Base-by-base conservation (phyloP, 768 basidiomycete species). In the Psilocybe cyanescens region DNA sequence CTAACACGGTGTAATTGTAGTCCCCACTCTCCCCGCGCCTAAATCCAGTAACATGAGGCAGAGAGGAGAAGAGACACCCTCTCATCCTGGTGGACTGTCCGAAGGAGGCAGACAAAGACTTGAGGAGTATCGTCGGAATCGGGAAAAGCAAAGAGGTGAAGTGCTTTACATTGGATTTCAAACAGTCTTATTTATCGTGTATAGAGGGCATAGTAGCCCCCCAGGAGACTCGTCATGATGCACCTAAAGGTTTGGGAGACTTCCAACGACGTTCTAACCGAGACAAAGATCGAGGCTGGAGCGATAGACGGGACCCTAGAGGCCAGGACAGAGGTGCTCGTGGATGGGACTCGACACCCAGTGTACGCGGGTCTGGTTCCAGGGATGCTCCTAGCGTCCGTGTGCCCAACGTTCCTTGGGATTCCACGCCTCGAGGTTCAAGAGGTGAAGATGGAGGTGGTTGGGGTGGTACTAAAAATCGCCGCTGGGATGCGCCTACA, bases 181-280 rank as follows among this genome's bases (percentile, higher is more conserved):
- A 63, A 17, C 30, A 56, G 16, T 8, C 59, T 35, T 51, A 59
- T 55, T 61, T 52, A 60, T 52, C 17, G 28, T 14, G 39, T 60
- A 9, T 65, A 92, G 92, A 93, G 78, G 92, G 92, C n/a, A 86
- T 93, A 30, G 75, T 79, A 1, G 88, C 87, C 3, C 74, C 76
- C 8, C 83, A 86, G 28, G 87, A 86, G 61, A 81, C 75, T 46
- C 77, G 83, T 50, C 71, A 72, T 12, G 85, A 90, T 62, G 87
- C 73, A 7, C 88, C 88, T 2, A 87, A 84, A 63, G 95, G 95
- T n/a, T 79, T 97, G 1, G 93, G 92, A 9, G 95, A 97, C 63
- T 99, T 96, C 72, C 89, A 97, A 63, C 85, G 91, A n/a, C 85
- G 97, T n/a, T 84, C 87, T 14, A 98, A 99, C 73, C 86, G 92